Conservation (phyloP, 2,329 filamentous ascomycete genomes). For the Diaporthe humulicola region DNA sequence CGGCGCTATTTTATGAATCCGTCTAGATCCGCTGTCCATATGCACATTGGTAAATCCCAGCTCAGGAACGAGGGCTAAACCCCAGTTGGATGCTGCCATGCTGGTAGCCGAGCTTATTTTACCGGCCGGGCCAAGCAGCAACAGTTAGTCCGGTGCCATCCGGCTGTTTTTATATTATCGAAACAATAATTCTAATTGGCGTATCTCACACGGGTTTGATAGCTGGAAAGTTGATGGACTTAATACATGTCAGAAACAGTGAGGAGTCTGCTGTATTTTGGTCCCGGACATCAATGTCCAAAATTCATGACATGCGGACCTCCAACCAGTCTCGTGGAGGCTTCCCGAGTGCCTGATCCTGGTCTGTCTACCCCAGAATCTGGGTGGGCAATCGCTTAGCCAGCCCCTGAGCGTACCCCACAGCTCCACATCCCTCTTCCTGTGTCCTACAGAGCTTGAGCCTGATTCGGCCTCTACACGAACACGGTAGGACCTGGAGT, state of each 20-base stretch:
- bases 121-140: not conserved
- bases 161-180: slow-evolving; percentile 22
- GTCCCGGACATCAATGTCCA: not conserved
- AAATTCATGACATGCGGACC: not conserved
- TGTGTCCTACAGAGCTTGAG: slow-evolving; percentile 3
- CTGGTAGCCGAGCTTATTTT: slow-evolving; percentile 15
- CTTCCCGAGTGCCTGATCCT: slow-evolving; percentile 16
- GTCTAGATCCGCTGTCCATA: not conserved
- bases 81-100: not conserved
- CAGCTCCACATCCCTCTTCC: slow-evolving; percentile 22
- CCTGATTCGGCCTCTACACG: slow-evolving; percentile 9
- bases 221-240: not conserved
- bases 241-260: not conserved
- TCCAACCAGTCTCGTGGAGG: not conserved
- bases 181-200: not conserved
- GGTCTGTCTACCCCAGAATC: slow-evolving; percentile 25
- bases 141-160: not conserved
- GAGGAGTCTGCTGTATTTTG: not conserved
- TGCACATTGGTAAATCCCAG: not conserved
- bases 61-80: not conserved
- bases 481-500: slow-evolving; percentile 4
- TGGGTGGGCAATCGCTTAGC: not conserved
- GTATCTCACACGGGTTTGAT: not conserved
- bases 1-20: slow-evolving; percentile 17
- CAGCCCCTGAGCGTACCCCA: slow-evolving; percentile 19